Conservation (phyloP, 331 rosid species). For the Rosa hybrid region DNA sequence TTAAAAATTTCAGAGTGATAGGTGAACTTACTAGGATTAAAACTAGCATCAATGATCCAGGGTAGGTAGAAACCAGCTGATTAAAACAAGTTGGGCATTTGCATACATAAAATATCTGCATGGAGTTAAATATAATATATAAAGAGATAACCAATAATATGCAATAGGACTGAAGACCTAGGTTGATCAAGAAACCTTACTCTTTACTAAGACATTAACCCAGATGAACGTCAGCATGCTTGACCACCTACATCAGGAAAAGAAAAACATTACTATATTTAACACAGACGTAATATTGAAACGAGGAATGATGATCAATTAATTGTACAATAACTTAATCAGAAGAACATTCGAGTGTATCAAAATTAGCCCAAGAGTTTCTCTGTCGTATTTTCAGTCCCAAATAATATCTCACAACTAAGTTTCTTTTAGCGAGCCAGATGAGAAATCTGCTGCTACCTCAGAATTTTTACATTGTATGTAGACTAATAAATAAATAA, state of each 20-base stretch:
- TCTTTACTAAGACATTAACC: conserved; percentile 66
- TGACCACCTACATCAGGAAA: conserved; percentile 64
- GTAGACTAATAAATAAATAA: too few species aligned
- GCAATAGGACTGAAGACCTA: conserved; percentile 15
- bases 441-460: too few species aligned
- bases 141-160: conserved; percentile 6
- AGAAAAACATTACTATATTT: not conserved
- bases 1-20: too few species aligned
- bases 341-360: conserved; percentile 23
- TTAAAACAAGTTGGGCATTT: conserved; percentile 77
- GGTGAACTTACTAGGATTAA: too few species aligned
- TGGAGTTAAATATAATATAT: conserved; percentile 23
- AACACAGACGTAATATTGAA: too few species aligned
- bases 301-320: conserved; percentile 13
- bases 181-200: conserved; percentile 40
- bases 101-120: conserved; percentile 82
- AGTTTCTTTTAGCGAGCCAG: too few species aligned
- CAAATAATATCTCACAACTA: too few species aligned
- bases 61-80: conserved; percentile 65
- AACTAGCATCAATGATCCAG: conserved; percentile 52
- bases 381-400: too few species aligned
- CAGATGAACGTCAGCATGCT: conserved; percentile 64
- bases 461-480: too few species aligned
- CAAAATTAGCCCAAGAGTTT: conserved; percentile 20
- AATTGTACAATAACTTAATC: conserved; percentile 20